These are phyloP conservation scores for Pisolithus microcarpus DNA, from an alignment of 768 basidiomycete species.

Conservation along the genomic window DNA sequence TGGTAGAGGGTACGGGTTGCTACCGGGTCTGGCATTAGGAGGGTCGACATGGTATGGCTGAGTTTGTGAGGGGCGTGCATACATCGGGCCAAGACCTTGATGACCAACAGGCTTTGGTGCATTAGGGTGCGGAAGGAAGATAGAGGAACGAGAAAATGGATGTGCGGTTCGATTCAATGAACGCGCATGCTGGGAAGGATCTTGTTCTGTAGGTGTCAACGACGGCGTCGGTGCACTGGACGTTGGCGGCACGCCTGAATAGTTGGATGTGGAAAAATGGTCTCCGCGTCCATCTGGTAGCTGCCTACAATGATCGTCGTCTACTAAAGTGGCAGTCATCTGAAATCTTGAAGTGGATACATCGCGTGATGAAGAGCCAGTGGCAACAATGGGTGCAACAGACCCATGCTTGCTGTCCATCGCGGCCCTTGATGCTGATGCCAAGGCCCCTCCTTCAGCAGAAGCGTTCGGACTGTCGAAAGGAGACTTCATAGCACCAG, in stretches of 20 bases:
- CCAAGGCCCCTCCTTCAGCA: conserved; percentile 10
- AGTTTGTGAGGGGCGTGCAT: conserved; percentile 31
- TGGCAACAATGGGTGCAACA: not conserved
- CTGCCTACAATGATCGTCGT: conserved; percentile 10
- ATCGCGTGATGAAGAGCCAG: not conserved
- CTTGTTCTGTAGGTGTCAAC: conserved; percentile 8
- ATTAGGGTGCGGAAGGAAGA: conserved; percentile 50
- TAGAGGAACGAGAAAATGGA: conserved; percentile 30
- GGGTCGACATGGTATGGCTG: conserved; percentile 14
- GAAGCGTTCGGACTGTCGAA: conserved; percentile 11
- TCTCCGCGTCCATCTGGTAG: conserved; percentile 4
- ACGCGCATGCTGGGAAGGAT: conserved; percentile 22
- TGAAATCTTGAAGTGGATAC: not conserved
- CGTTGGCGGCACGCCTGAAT: conserved; percentile 1
- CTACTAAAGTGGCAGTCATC: conserved; percentile 10
- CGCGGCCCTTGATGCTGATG: conserved; percentile 13
- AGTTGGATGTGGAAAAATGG: not conserved
- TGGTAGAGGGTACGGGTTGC: not conserved
- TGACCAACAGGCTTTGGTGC: conserved; percentile 37
- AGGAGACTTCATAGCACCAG: conserved; percentile 11
- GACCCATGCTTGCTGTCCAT: conserved; percentile 8
- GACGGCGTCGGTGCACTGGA: conserved; percentile 9
- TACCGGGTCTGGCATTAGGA: conserved; percentile 5
- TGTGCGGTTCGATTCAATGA: conserved; percentile 15
- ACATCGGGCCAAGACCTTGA: conserved; percentile 48